Percentiles rank a stretch among this genome's conserved stretches.
Conservation (phyloP, 805 yeast species). For the Metschnikowia proteae region DNA sequence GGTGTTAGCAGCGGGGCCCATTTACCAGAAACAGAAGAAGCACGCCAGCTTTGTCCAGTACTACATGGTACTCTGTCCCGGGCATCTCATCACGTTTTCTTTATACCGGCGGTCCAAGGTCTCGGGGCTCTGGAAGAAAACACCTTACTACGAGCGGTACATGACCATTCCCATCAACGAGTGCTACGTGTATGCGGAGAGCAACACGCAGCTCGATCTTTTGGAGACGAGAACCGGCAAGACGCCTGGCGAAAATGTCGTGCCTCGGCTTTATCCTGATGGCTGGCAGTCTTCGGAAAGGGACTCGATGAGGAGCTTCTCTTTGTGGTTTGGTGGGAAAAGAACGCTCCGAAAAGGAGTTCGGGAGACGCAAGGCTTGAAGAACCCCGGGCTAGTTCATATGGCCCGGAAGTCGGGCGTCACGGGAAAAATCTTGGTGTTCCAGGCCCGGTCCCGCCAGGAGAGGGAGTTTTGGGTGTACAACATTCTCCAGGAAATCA, state of each 20-base stretch:
- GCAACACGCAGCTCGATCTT: constrained; percentile 54
- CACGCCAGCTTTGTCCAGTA: constrained; percentile 61
- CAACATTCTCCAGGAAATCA: constrained; percentile 42
- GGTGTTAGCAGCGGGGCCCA: constrained; percentile 58
- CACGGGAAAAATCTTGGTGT: constrained; percentile 65
- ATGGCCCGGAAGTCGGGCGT: constrained; percentile 56
- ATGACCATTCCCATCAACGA: constrained; percentile 58
- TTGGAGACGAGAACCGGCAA: constrained; percentile 39
- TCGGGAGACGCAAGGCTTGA: constrained; percentile 14
- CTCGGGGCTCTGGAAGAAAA: constrained; percentile 44
- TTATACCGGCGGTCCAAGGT: constrained; percentile 44
- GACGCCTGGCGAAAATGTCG: constrained; percentile 52
- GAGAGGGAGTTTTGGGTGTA: constrained; percentile 83
- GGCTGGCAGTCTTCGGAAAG: constrained; percentile 85
- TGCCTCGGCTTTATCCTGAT: constrained; percentile 74
- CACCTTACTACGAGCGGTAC: constrained; percentile 48
- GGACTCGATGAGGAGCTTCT: constrained; percentile 71
- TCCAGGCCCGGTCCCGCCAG: constrained; percentile 76
- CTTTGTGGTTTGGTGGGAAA: constrained; percentile 77
- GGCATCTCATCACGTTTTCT: constrained; percentile 57
- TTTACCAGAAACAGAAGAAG: constrained; percentile 67
- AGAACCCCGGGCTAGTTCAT: constrained; percentile 43
- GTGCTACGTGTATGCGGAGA: constrained; percentile 76
- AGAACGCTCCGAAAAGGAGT: constrained; percentile 10
- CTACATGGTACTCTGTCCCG: constrained; percentile 67